Evolutionary conservation across 1,284 basidiomycete species (phyloP), one percentile per base, ranked within the genome.

Genomic region (Polyporus tsugae): DNA sequence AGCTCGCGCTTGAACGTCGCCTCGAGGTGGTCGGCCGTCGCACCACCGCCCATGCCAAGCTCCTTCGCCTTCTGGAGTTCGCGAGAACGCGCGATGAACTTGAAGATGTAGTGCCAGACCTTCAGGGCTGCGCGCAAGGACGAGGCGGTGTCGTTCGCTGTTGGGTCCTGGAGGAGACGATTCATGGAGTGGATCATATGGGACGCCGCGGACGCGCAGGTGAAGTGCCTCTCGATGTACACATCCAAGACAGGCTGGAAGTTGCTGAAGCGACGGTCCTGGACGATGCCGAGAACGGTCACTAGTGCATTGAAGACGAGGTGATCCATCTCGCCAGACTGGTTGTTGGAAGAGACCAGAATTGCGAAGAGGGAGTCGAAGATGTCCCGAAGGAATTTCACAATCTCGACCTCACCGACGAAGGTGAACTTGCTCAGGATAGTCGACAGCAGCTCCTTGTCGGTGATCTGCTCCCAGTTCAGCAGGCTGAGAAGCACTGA

Each of bases 21-120:
- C 76, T 98, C 96, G 36, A 97, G 84, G 79, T 96, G 94, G 70
- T 95, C 94, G 13, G 93, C 90, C 0, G 95, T 95, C 1, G 91
- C 89, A 6, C 89, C 90, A 7, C 89, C 89, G 25, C 93, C 93
- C 80, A 94, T 90, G 0, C 91, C 90, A 36, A 91, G 79, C 65
- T 95, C 94, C 72, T 91, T 93, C 6, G 86, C 84, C 75, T 95
- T 93, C 79, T 98, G 96, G 44, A 98, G 80, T 77, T 97, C 95
- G 49, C 96, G 85, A 6, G 95, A 92, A 29, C 94, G 88, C 9
- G 95, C 90, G 74, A 98, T 94, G 80, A 99, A 95, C 78, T 95
- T 94, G 88, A 98, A 95, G 73, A 99, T 89, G 77, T 97, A 96
- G 75, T 96, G 93, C 95, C 96, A 98, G 25, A 99, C 97, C 79